Base-by-base conservation (phyloP, 768 basidiomycete genomes). In the Mycena pura region DNA sequence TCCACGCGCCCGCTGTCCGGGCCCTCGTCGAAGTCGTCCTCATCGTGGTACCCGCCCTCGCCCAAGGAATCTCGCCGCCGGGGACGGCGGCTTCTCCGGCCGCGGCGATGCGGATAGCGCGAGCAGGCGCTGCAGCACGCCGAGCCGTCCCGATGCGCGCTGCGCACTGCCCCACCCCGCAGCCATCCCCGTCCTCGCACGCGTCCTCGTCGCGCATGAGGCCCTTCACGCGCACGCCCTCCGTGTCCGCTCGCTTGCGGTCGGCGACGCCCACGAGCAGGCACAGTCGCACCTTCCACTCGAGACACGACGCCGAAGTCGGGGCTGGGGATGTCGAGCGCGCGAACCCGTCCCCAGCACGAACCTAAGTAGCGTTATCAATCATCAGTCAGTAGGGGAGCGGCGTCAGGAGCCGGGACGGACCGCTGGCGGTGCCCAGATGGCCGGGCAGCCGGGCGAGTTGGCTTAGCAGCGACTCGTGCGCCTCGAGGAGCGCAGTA, bases 301-400 rank as follows among this genome's bases (percentile, higher is more conserved):
- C 87, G 9, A 98, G 77, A n/a, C n/a, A 55, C 77, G 2, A 95
- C 79, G 51, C 87, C 81, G 75, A 98, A 98, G 0, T 89, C 90
- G 0, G 96, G 95, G 50, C 92, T 86, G 0, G 96, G 96, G 58
- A 99, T 96, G 70, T 96, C 95, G 3, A 99, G 84, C 14, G 90
- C 80, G 76, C 88, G 29, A 92, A 87, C 25, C 95, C 0, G 88
- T 88, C 43, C 90, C 85, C 3, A 86, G 74, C 6, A 90, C 85
- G 69, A 94, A 89, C 11, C 57, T 59, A n/a, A n/a, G 3, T 7
- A 19, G 0, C 5, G 25, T 19, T 19, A 25, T 3, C n/a, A n/a
- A n/a, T n/a, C n/a, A n/a, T n/a, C n/a, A n/a, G n/a, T 45, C 11
- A 55, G 47, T 10, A 38, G n/a, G 43, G 17, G 4, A 2, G 24